Evolutionary conservation across 2,329 filamentous ascomycete genomes (phyloP), one percentile per base, ranked within the genome.

Genomic region (Cordyceps farinosa): DNA sequence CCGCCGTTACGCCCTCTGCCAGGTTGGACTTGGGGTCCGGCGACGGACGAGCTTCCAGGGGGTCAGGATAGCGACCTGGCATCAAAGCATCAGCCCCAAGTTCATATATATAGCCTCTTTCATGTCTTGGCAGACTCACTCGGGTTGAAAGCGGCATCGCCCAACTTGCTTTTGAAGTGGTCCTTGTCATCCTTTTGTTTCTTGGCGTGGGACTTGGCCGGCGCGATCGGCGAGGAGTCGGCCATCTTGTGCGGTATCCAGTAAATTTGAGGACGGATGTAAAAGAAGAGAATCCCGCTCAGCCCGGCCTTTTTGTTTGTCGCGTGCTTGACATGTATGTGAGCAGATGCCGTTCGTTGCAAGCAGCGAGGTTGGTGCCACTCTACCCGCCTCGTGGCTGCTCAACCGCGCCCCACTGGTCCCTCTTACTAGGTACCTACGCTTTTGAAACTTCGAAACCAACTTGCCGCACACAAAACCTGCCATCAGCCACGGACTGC

Each of bases 81-180:
- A 45, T 30, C 15, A 47, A 36, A 58, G 67, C 22, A 62, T 70
- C 40, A 72, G 66, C 22, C 54, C 17, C 15, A 27, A 9, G 8
- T 5, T 2, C 6, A 22, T 30, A 9, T 2, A 27, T 11, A 34
- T 2, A 9, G n/a, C 5, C 6, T 3, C 10, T 8, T 8, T 22
- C 15, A 30, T 5, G 9, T 3, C 13, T 6, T 30, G 2, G 9
- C 22, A 7, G 10, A 67, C 78, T 67, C 70, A 83, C 82, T 73
- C 6, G 78, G 75, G 61, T 77, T 79, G 68, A 84, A 84, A 10
- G 75, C 74, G 50, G 76, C 75, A 65, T 84, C 81, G 1, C 72
- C 63, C 0, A 85, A 74, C 27, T 70, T 77, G 2, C 72, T 63
- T 50, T 74, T 78, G 10, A 72, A 68, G 5, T 65, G 60, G 5